phyloP scores from a whole-genome alignment of 768 basidiomycete genomes.

The Gelatoporia subvermispora region DNA sequence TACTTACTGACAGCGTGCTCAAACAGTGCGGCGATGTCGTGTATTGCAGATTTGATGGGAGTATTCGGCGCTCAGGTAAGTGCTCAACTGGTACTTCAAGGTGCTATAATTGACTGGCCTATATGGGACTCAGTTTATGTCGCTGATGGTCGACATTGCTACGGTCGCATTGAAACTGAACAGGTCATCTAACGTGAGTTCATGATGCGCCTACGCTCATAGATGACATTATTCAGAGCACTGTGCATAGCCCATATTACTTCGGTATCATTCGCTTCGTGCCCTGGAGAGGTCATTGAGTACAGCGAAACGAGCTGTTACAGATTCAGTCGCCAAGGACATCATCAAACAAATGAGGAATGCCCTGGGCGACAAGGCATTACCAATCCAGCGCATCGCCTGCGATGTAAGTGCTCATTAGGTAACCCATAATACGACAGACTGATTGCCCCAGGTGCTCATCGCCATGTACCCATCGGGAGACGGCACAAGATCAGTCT shows the following conservation, averaged over 20 bases:
- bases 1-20: background rate
- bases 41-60: slow-evolving; percentile 86
- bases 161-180: slow-evolving; percentile 60
- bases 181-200: slow-evolving; percentile 67
- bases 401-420: slow-evolving; percentile 52
- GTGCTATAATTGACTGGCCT: background rate
- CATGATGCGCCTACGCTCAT: background rate
- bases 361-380: slow-evolving; percentile 73
- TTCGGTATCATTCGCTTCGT: slow-evolving; percentile 76
- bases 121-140: slow-evolving; percentile 70
- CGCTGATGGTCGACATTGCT: slow-evolving; percentile 84
- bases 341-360: slow-evolving; percentile 78
- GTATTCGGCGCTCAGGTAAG: slow-evolving; percentile 79
- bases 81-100: background rate
- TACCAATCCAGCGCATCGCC: slow-evolving; percentile 81
- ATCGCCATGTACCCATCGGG: slow-evolving; percentile 56
- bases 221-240: background rate
- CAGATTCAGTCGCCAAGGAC: slow-evolving; percentile 75
- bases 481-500: slow-evolving; percentile 48
- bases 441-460: slow-evolving; percentile 37
- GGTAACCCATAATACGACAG: background rate
- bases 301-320: slow-evolving; percentile 78
- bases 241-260: slow-evolving; percentile 58
- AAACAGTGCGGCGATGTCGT: slow-evolving; percentile 79
- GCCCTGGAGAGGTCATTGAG: slow-evolving; percentile 76